phyloP scores from a whole-genome alignment of 495 filamentous ascomycete genomes.

The Tuber brumale region DNA sequence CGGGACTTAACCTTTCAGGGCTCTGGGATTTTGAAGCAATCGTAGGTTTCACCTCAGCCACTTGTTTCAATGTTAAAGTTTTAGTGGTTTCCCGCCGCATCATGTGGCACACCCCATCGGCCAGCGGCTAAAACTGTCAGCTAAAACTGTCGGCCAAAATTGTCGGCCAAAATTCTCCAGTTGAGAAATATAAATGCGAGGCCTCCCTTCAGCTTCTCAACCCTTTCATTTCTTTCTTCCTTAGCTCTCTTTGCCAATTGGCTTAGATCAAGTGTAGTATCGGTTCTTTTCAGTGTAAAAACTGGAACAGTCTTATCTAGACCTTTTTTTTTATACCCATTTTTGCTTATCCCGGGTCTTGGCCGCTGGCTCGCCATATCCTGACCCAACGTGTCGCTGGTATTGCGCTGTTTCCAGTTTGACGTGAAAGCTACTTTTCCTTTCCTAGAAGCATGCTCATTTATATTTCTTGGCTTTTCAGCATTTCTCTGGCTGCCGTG shows the following conservation, averaged over 20 bases:
- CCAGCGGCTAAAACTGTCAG: not conserved
- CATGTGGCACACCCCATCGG: not conserved
- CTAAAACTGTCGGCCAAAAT: not conserved
- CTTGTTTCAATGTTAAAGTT: too few species aligned
- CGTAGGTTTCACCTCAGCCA: too few species aligned
- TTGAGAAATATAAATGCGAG: not conserved
- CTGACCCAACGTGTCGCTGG: not conserved
- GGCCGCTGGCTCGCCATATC: not conserved
- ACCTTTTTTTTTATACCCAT: not conserved
- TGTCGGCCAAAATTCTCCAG: not conserved
- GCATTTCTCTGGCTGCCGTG: not conserved
- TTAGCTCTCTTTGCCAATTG: conserved; percentile 59
- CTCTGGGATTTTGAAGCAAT: too few species aligned
- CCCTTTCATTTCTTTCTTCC: conserved; percentile 2
- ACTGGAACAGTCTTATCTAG: not conserved
- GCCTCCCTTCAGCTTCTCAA: not conserved
- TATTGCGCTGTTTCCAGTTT: not conserved
- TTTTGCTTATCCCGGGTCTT: not conserved
- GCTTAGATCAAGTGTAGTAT: conserved; percentile 98
- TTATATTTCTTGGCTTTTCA: not conserved
- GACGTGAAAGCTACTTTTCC: not conserved
- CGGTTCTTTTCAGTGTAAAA: not conserved
- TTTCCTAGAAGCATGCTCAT: too few species aligned
- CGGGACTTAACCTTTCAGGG: too few species aligned
- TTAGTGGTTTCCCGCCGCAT: too few species aligned